Evolutionary conservation across 768 basidiomycete species (phyloP).

Genomic region (Tremella fuciformis): DNA sequence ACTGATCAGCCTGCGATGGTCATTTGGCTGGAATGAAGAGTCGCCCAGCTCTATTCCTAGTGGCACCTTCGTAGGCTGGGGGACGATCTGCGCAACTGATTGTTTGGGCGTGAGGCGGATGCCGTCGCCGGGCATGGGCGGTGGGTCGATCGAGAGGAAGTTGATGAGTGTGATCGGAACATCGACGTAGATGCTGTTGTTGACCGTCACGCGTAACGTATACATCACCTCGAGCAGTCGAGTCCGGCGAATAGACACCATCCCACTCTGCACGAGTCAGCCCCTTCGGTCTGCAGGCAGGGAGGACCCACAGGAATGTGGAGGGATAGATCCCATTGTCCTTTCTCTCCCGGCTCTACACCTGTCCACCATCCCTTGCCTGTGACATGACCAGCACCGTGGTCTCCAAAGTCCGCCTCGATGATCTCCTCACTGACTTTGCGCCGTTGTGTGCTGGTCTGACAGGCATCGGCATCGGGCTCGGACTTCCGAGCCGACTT

Average conservation of each 20-base stretch:
- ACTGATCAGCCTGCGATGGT: background rate
- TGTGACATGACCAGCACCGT: constrained; percentile 62
- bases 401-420: constrained; percentile 58
- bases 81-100: background rate
- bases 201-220: constrained; percentile 63
- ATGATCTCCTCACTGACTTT: constrained; percentile 66
- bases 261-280: constrained; percentile 28
- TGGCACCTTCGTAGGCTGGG: background rate
- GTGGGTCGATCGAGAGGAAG: constrained; percentile 81
- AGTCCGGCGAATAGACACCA: constrained; percentile 62
- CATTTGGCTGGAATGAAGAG: background rate
- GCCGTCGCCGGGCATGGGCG: constrained; percentile 55
- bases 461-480: constrained; percentile 62
- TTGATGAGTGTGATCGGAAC: constrained; percentile 76
- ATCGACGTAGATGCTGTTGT: constrained; percentile 65
- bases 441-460: constrained; percentile 63
- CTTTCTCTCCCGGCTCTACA: constrained; percentile 62
- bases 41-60: background rate
- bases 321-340: constrained; percentile 68
- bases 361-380: constrained; percentile 85
- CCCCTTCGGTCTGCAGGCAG: constrained; percentile 1
- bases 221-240: constrained; percentile 75
- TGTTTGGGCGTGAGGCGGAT: background rate
- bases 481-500: constrained; percentile 17
- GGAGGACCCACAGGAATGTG: constrained; percentile 65